These are phyloP conservation scores for Lindgomyces ingoldianus DNA, from an alignment of 495 filamentous ascomycete genomes.

Conservation along the genomic window DNA sequence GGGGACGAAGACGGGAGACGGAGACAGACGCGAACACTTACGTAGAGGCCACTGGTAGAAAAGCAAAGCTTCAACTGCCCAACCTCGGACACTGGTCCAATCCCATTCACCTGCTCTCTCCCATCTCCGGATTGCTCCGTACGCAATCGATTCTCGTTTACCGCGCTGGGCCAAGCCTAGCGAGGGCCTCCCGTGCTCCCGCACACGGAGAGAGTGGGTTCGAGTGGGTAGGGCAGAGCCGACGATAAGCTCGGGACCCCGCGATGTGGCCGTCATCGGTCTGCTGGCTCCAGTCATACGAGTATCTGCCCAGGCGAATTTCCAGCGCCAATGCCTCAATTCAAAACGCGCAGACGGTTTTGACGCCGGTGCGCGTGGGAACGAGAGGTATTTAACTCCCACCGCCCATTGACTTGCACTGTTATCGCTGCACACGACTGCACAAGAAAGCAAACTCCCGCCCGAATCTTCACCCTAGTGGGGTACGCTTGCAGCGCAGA, in stretches of 20 bases:
- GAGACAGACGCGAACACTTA: no score
- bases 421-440: neutral
- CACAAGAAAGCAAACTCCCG: neutral
- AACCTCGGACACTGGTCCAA: neutral
- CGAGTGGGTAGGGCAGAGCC: conserved; percentile 15
- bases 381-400: conserved; percentile 31
- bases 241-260: conserved; percentile 29
- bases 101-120: neutral
- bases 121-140: neutral
- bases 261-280: conserved; percentile 31
- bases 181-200: no score
- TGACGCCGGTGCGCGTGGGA: conserved; percentile 11
- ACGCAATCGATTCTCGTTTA: conserved; percentile 25
- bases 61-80: neutral
- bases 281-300: conserved; percentile 21
- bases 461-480: conserved; percentile 28
- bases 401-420: neutral
- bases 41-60: neutral
- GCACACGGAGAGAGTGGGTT: no score
- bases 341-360: neutral
- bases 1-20: no score
- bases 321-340: conserved; percentile 9
- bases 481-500: conserved; percentile 29
- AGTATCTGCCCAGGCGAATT: conserved; percentile 10
- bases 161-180: neutral